Base-by-base conservation (phyloP, 768 basidiomycete genomes). In the Suillus alpinus region DNA sequence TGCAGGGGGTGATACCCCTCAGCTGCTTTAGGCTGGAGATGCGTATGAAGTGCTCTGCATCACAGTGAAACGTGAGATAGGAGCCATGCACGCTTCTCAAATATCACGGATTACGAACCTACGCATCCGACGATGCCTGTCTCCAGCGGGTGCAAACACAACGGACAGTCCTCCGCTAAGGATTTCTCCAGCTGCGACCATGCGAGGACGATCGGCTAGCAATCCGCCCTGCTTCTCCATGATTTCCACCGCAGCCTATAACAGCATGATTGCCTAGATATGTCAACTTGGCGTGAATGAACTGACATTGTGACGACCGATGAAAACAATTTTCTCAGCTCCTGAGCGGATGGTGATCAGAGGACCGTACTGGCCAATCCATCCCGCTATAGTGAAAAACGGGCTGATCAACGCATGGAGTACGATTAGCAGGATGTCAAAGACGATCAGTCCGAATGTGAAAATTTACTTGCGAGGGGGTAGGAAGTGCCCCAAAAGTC, bases 161-260 rank as follows among this genome's bases (percentile, higher is more conserved):
- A 80, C 72, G 18, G 83, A 68, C 81, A 84, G 82, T 0, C 83
- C 84, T 3, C 84, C 84, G 0, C 78, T 79, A 0, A 83, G 71
- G 0, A 79, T 80, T 58, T 84, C 81, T 4, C 83, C 83, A 0
- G 80, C 83, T 0, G 83, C 75, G 40, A 85, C 81, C 34, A 71
- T 75, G 1, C 67, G 63, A 6, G 84, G 84, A 46, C 84, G 68
- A 65, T 85, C 84, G 0, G 76, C 78, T 6, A 80, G 69, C 0
- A 73, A 65, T 0, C 78, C 79, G 2, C 83, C 83, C 63, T 83
- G 81, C 59, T 80, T 80, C 68, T 85, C 84, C 82, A 85, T 81
- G 57, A 85, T 79, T 8, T 84, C 82, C 0, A 83, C 73, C 0
- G 82, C 81, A 9, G 81, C 81, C 62, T 83, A 16, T 14, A 32